Conservation (phyloP, 2,329 filamentous ascomycete species). For the Zymoseptoria ardabiliae region DNA sequence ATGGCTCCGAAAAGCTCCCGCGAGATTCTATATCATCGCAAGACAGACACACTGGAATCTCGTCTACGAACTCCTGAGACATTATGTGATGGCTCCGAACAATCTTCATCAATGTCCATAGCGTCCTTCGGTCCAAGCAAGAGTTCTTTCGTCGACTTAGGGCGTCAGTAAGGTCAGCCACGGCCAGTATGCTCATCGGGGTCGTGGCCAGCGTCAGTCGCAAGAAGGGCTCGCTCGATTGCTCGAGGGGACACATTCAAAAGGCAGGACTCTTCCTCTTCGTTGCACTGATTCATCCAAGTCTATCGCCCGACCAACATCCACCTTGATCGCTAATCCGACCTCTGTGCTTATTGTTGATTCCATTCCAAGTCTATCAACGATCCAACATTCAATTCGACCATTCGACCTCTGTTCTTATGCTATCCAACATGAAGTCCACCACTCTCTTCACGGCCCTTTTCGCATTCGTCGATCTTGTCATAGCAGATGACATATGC, state of each 20-base stretch:
- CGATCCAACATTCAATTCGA: no score
- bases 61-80: no score
- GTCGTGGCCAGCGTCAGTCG: neutral
- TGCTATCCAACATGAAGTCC: slow-evolving; percentile 3
- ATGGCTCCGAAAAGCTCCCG: neutral
- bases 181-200: neutral
- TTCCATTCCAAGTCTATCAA: no score
- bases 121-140: neutral
- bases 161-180: neutral
- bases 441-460: slow-evolving; percentile 1
- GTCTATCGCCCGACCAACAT: neutral
- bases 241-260: neutral
- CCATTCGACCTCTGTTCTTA: no score
- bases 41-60: no score
- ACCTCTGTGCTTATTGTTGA: no score
- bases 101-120: neutral
- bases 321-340: no score
- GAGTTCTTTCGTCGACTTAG: neutral
- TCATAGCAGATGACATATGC: neutral
- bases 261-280: neutral
- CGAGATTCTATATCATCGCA: no score
- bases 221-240: neutral
- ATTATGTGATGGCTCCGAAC: no score
- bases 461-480: neutral
- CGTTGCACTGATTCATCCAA: neutral